phyloP scores from a whole-genome alignment of 139 green algal species.

The Chlamydomonas sp. region DNA sequence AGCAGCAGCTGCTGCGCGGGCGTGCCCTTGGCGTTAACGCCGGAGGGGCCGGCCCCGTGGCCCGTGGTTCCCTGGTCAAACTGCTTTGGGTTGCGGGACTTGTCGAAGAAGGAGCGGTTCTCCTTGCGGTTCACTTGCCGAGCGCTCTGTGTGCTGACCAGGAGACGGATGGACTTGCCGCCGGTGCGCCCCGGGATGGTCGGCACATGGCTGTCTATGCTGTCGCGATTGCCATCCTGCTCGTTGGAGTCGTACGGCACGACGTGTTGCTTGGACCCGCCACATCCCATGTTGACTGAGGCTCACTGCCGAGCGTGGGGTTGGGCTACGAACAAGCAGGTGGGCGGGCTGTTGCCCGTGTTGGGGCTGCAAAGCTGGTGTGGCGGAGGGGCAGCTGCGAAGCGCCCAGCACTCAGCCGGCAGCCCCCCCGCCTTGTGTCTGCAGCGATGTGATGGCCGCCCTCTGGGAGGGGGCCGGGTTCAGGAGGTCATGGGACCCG shows the following conservation, averaged over 20 bases:
- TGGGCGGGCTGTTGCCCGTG: no score
- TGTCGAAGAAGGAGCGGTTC: constrained; percentile 34
- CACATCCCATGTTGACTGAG: neutral
- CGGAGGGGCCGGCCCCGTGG: no score
- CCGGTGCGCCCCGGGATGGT: neutral
- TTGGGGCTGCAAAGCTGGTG: no score
- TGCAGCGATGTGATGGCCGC: no score
- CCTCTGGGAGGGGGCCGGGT: no score
- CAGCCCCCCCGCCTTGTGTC: no score
- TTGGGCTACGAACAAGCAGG: no score
- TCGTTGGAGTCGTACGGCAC: neutral
- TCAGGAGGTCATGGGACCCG: no score
- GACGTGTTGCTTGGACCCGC: constrained; percentile 1
- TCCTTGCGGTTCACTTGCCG: constrained; percentile 13
- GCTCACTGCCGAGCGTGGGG: neutral
- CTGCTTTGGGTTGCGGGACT: constrained; percentile 3
- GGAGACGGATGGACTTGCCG: neutral
- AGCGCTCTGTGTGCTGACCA: neutral
- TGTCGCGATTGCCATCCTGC: neutral
- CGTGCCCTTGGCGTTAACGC: no score
- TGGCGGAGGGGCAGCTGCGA: no score
- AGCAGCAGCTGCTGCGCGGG: no score
- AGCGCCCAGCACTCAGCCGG: no score
- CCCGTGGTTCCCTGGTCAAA: neutral
- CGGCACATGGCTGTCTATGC: neutral